A percentile compares a stretch with the other conserved stretches of the same genome.
These are phyloP conservation scores for Aureobasidium sp. DNA, from an alignment of 2,329 filamentous ascomycete species.

Conservation along the genomic window DNA sequence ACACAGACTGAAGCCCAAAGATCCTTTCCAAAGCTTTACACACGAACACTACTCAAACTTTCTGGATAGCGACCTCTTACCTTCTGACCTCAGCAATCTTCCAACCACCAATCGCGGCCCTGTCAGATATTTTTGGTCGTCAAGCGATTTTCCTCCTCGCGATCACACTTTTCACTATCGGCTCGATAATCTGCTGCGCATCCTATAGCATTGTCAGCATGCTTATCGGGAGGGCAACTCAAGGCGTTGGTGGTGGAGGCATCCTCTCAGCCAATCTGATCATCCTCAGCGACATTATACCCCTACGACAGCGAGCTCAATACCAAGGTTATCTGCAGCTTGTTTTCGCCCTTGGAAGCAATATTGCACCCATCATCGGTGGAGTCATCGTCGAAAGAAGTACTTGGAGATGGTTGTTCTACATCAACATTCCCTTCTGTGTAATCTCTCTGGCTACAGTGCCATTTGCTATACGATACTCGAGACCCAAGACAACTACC, in stretches of 20 bases:
- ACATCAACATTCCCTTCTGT: slow-evolving; percentile 49
- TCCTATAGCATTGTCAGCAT: background rate
- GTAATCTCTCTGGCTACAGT: slow-evolving; percentile 44
- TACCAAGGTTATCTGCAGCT: slow-evolving; percentile 30
- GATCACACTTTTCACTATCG: slow-evolving; percentile 40
- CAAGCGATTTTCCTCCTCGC: slow-evolving; percentile 38
- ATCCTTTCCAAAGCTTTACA: slow-evolving; percentile 31
- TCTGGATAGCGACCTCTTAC: slow-evolving; percentile 47
- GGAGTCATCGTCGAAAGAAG: background rate
- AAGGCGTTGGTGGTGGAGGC: slow-evolving; percentile 47
- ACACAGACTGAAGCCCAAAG: background rate
- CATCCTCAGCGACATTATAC: slow-evolving; percentile 45
- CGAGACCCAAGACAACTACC: slow-evolving; percentile 42
- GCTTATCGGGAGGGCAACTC: slow-evolving; percentile 41
- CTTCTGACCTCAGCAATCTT: slow-evolving; percentile 39
- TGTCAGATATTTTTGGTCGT: slow-evolving; percentile 45
- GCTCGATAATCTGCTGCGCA: slow-evolving; percentile 33
- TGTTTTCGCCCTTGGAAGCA: slow-evolving; percentile 29
- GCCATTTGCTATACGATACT: slow-evolving; percentile 46
- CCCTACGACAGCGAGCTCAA: slow-evolving; percentile 40
- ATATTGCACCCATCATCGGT: slow-evolving; percentile 26
- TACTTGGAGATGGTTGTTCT: slow-evolving; percentile 39
- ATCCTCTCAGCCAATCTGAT: slow-evolving; percentile 44
- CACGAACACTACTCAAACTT: slow-evolving; percentile 32
- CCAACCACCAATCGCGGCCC: slow-evolving; percentile 36